Conservation (phyloP, 2,329 filamentous ascomycete genomes). For the Talaromyces albobiverticillius region DNA sequence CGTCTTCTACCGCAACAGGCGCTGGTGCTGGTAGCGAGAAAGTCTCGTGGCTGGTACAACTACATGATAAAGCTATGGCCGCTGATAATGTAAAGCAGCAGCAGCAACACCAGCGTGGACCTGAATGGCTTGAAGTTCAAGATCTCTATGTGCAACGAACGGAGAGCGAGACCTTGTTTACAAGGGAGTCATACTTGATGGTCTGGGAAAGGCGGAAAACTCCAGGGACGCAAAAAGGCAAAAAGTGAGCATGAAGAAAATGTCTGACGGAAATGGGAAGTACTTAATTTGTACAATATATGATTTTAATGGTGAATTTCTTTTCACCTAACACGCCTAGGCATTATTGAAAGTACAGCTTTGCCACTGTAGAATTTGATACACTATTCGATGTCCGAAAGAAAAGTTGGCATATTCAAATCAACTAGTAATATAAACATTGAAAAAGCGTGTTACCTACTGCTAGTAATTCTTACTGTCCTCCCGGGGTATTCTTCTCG, state of each 20-base stretch:
- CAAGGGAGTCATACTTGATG: slow-evolving; percentile 92
- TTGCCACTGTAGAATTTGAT: too few species aligned
- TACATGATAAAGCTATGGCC: slow-evolving; percentile 68
- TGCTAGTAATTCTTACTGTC: too few species aligned
- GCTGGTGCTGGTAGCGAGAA: slow-evolving; percentile 88
- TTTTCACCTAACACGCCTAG: too few species aligned
- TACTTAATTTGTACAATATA: neutral
- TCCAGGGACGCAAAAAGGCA: slow-evolving; percentile 33
- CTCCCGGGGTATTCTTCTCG: too few species aligned
- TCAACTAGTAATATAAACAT: too few species aligned
- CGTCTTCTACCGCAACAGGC: slow-evolving; percentile 37
- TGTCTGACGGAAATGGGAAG: neutral
- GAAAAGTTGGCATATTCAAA: too few species aligned
- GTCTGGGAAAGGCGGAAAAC: slow-evolving; percentile 82
- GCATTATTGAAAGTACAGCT: too few species aligned
- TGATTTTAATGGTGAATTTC: neutral
- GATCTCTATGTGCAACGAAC: slow-evolving; percentile 90
- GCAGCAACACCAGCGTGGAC: slow-evolving; percentile 44
- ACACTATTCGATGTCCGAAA: too few species aligned
- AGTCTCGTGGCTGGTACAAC: slow-evolving; percentile 92
- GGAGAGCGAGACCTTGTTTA: slow-evolving; percentile 83
- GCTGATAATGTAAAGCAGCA: slow-evolving; percentile 34
- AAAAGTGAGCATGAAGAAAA: neutral
- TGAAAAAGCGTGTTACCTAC: too few species aligned
- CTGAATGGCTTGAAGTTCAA: slow-evolving; percentile 90